Conservation (phyloP, 73 alveolate species). For the Uronychia setigera region DNA sequence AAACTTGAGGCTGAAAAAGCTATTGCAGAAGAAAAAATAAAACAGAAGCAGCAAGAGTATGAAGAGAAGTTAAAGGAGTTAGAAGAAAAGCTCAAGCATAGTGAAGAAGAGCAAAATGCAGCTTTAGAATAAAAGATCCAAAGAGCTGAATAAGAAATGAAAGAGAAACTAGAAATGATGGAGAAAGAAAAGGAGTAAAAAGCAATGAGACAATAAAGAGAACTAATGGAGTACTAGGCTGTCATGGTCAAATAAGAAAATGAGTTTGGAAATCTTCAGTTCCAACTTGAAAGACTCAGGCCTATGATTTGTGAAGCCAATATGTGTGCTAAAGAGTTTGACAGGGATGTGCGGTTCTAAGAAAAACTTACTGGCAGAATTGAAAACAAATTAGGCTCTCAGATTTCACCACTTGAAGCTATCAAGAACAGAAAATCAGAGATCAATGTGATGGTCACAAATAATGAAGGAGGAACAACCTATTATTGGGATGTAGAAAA, state of each 20-base stretch:
- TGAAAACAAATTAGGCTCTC: slow-evolving; percentile 28
- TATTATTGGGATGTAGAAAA: slow-evolving; percentile 61
- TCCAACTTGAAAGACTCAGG: slow-evolving; percentile 36
- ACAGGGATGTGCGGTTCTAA: slow-evolving; percentile 39
- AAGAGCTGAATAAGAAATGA: slow-evolving; percentile 10
- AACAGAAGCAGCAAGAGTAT: slow-evolving; percentile 30
- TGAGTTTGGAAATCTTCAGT: slow-evolving; percentile 46
- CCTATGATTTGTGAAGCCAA: slow-evolving; percentile 73
- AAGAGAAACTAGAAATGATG: neutral
- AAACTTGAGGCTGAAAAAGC: slow-evolving; percentile 53
- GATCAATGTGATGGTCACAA: slow-evolving; percentile 70
- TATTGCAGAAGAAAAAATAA: slow-evolving; percentile 26
- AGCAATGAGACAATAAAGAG: neutral
- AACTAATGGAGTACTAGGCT: neutral
- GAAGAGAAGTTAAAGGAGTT: slow-evolving; percentile 31
- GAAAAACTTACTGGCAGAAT: slow-evolving; percentile 34
- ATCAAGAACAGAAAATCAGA: slow-evolving; percentile 51
- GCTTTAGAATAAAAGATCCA: neutral
- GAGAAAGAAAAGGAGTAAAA: slow-evolving; percentile 2
- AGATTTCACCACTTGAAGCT: slow-evolving; percentile 50
- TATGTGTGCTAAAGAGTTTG: slow-evolving; percentile 65
- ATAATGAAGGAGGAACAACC: slow-evolving; percentile 82
- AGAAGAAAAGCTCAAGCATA: neutral
- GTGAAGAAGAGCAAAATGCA: neutral
- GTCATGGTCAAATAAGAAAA: slow-evolving; percentile 6